Conservation (phyloP, 768 basidiomycete species). For the Tulasnella sp. region DNA sequence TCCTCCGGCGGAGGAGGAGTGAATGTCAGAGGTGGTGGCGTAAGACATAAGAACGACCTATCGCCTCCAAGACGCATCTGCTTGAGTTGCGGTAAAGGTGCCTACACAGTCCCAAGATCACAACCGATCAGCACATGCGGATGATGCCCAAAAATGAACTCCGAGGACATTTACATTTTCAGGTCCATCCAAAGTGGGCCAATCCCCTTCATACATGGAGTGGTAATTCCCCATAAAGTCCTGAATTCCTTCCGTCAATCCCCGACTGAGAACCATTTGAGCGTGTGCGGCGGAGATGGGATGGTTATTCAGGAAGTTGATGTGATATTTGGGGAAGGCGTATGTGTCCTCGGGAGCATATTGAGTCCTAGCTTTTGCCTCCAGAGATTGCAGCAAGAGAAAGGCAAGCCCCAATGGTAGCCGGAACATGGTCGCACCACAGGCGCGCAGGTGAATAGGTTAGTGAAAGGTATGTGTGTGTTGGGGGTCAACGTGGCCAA, state of each 20-base stretch:
- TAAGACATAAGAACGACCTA: constrained; percentile 65
- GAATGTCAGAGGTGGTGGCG: constrained; percentile 48
- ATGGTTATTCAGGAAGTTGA: constrained; percentile 68
- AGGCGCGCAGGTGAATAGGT: background rate
- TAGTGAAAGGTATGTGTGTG: background rate
- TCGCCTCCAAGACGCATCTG: constrained; percentile 62
- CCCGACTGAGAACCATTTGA: constrained; percentile 59
- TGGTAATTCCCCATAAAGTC: constrained; percentile 59
- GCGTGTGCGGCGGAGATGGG: constrained; percentile 66
- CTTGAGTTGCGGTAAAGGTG: constrained; percentile 38
- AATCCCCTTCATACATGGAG: constrained; percentile 30
- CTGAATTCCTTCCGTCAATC: constrained; percentile 60
- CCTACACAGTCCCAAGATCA: background rate
- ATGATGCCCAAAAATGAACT: too few species aligned
- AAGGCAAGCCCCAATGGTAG: constrained; percentile 2
- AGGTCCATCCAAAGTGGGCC: constrained; percentile 49
- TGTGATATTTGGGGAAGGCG: constrained; percentile 73
- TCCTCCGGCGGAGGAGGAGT: constrained; percentile 41
- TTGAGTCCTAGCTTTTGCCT: constrained; percentile 24
- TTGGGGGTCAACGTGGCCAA: too few species aligned
- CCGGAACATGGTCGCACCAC: background rate
- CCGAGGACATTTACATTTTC: constrained; percentile 29
- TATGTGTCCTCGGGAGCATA: constrained; percentile 72
- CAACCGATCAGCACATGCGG: too few species aligned
- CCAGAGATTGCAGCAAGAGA: background rate